phyloP scores from a whole-genome alignment of 768 basidiomycete species.

The Boletus tylopilopsis region DNA sequence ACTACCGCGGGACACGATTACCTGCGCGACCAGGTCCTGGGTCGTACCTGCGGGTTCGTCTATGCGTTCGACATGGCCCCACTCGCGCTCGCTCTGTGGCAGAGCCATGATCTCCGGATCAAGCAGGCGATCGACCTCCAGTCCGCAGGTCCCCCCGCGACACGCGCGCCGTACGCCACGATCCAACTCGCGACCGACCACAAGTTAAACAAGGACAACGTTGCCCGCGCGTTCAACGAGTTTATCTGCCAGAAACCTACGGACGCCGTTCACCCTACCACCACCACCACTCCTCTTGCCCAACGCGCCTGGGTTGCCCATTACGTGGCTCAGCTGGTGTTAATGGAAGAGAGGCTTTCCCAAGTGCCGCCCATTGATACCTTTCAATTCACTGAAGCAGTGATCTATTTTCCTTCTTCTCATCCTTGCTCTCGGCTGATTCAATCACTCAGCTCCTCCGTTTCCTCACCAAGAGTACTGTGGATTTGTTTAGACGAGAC shows the following conservation, averaged over 20 bases:
- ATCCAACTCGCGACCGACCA: constrained; percentile 13
- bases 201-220: constrained; percentile 13
- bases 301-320: constrained; percentile 32
- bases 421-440: neutral
- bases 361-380: constrained; percentile 27
- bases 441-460: constrained; percentile 16
- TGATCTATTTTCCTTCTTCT: constrained; percentile 2
- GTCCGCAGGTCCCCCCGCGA: constrained; percentile 9
- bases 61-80: constrained; percentile 30
- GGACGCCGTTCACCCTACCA: neutral
- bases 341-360: constrained; percentile 20
- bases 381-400: constrained; percentile 19
- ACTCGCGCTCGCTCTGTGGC: constrained; percentile 30
- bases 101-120: constrained; percentile 32
- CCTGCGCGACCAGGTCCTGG: constrained; percentile 28
- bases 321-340: constrained; percentile 23
- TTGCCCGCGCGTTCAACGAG: constrained; percentile 10
- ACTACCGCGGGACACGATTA: constrained; percentile 22
- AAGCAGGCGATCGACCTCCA: constrained; percentile 32
- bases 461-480: constrained; percentile 27
- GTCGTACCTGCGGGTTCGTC: constrained; percentile 24
- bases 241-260: constrained; percentile 2
- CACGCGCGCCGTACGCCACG: constrained; percentile 20
- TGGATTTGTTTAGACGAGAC: constrained; percentile 24
- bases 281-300: constrained; percentile 19